A percentile compares a stretch with the other conserved stretches of the same genome.
phyloP scores from a whole-genome alignment of 2,329 filamentous ascomycete species.

The Xylaria sp. region DNA sequence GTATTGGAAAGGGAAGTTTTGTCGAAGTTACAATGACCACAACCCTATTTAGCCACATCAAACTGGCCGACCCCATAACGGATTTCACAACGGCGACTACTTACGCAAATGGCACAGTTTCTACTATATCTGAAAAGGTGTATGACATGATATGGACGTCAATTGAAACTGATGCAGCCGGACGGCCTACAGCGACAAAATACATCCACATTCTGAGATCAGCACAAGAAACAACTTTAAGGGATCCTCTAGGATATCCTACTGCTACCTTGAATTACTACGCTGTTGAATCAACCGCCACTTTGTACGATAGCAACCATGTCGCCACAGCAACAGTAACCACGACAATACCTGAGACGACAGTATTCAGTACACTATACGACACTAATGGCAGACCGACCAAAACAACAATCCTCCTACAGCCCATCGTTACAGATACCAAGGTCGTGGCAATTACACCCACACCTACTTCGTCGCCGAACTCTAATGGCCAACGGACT shows the following conservation, averaged over 20 bases:
- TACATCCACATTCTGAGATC: conserved; percentile 12
- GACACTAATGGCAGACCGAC: conserved; percentile 38
- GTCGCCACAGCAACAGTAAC: conserved; percentile 41
- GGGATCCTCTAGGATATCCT: conserved; percentile 40
- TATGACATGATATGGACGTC: conserved; percentile 12
- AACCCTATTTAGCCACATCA: conserved; percentile 32
- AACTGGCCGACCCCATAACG: conserved; percentile 33
- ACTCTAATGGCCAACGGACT: conserved; percentile 17
- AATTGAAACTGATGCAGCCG: conserved; percentile 32
- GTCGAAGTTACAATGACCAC: conserved; percentile 36
- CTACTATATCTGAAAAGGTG: conserved; percentile 34
- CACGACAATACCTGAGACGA: conserved; percentile 35
- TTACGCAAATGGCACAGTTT: conserved; percentile 35
- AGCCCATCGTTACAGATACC: conserved; percentile 39
- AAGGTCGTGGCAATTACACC: conserved; percentile 26
- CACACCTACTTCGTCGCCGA: conserved; percentile 34
- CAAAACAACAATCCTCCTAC: conserved; percentile 36
- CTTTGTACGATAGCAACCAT: conserved; percentile 35
- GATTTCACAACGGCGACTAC: conserved; percentile 25
- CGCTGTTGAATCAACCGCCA: conserved; percentile 21
- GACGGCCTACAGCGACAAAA: conserved; percentile 38
- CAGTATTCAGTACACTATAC: conserved; percentile 32
- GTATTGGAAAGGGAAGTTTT: conserved; percentile 23
- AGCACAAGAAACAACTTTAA: conserved; percentile 37
- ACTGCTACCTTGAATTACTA: conserved; percentile 43